Conservation (phyloP, 1,284 basidiomycete genomes). For the Fomitiporia mediterranea region DNA sequence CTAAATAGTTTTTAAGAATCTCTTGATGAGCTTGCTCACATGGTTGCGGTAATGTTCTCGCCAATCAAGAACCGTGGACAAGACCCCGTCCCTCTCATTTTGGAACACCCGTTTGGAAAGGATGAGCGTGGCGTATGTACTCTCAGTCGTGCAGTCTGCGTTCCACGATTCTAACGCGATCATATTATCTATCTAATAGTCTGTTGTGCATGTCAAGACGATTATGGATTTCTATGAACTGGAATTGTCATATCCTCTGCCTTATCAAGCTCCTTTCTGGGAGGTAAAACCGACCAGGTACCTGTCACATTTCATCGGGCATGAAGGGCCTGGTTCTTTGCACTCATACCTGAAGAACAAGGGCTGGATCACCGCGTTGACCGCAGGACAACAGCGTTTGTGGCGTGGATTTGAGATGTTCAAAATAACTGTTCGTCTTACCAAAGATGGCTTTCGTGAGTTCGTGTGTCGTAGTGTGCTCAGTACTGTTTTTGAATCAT, state of each 20-base stretch:
- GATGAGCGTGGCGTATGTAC: constrained; percentile 71
- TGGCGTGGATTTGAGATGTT: constrained; percentile 88
- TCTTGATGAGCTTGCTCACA: constrained; percentile 69
- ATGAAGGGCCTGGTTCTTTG: constrained; percentile 94
- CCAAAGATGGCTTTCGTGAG: constrained; percentile 82
- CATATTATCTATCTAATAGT: constrained; percentile 53
- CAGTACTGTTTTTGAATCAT: too few species aligned
- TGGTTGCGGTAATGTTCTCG: constrained; percentile 75
- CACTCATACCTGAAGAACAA: constrained; percentile 89
- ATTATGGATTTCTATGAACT: constrained; percentile 87
- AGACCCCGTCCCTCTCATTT: constrained; percentile 63
- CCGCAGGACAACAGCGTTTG: constrained; percentile 68
- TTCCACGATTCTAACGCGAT: not conserved
- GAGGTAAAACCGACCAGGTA: constrained; percentile 79
- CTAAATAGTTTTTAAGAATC: constrained; percentile 50
- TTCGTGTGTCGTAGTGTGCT: too few species aligned
- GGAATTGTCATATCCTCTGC: constrained; percentile 86
- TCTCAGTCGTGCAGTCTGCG: not conserved
- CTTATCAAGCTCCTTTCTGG: constrained; percentile 80
- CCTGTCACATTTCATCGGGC: constrained; percentile 86
- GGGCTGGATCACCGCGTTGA: constrained; percentile 86
- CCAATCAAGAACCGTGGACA: constrained; percentile 68
- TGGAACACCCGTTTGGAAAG: constrained; percentile 72
- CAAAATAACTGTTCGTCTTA: constrained; percentile 80
- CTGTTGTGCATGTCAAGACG: constrained; percentile 82